Conservation (phyloP, 768 basidiomycete species). For the Boletellus sp. region DNA sequence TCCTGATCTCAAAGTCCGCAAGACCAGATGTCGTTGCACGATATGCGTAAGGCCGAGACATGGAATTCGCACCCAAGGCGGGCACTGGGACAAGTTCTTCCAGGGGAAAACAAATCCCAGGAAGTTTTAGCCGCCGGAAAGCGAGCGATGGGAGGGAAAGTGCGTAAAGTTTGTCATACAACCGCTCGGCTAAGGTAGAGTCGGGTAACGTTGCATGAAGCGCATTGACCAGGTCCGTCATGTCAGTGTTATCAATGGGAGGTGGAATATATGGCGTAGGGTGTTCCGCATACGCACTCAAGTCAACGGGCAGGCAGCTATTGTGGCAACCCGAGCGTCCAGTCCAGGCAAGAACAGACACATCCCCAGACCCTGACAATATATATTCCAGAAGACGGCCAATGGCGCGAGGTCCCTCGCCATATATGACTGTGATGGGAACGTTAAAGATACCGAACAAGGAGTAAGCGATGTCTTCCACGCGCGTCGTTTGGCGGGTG, state of each 20-base stretch:
- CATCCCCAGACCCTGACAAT: background rate
- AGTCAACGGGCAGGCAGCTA: background rate
- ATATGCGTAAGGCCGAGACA: background rate
- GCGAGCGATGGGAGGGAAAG: background rate
- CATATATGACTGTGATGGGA: background rate
- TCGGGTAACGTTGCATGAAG: background rate
- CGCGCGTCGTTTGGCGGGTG: background rate
- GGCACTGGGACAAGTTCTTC: background rate
- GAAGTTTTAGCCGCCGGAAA: background rate
- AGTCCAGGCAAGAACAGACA: slow-evolving; percentile 1
- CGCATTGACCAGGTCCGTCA: background rate
- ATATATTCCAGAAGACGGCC: slow-evolving; percentile 5
- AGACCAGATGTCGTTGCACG: background rate
- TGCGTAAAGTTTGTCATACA: background rate
- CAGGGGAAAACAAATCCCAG: slow-evolving; percentile 1
- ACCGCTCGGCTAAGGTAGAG: background rate
- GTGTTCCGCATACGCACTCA: background rate
- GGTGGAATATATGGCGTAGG: background rate
- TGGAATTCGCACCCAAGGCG: background rate
- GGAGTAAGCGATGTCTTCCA: slow-evolving; percentile 1
- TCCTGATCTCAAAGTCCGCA: slow-evolving; percentile 1
- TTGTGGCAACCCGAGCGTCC: background rate
- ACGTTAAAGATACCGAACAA: background rate
- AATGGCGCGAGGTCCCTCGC: background rate
- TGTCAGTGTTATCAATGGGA: background rate